Evolutionary conservation across 2,329 filamentous ascomycete species (phyloP).

Genomic region (Fusarium nygamai): DNA sequence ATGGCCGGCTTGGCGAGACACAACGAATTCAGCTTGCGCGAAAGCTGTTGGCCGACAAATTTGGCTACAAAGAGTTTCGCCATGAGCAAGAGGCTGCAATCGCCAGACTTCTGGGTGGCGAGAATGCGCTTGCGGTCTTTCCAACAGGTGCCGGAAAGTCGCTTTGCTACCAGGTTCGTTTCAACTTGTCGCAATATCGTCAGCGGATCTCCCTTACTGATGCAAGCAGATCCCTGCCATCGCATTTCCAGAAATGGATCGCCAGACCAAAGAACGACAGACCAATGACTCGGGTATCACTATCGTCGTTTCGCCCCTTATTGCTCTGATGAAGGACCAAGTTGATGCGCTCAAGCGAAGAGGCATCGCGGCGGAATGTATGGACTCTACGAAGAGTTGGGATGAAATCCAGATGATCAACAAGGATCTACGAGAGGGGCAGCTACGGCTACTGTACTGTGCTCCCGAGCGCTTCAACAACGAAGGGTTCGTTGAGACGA

Average conservation of each 20-base stretch:
- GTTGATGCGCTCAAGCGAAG: slow-evolving; percentile 62
- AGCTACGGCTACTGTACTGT: slow-evolving; percentile 65
- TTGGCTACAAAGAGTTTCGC: slow-evolving; percentile 53
- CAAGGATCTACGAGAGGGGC: slow-evolving; percentile 53
- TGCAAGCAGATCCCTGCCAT: slow-evolving; percentile 56
- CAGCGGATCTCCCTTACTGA: background rate
- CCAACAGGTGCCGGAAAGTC: slow-evolving; percentile 62
- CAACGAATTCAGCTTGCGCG: slow-evolving; percentile 30
- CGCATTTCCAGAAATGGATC: slow-evolving; percentile 57
- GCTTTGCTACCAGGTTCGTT: slow-evolving; percentile 57
- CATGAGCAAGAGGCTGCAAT: slow-evolving; percentile 58
- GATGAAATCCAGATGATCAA: slow-evolving; percentile 55
- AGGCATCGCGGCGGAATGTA: slow-evolving; percentile 61
- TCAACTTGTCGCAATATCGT: background rate
- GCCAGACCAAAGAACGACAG: slow-evolving; percentile 37
- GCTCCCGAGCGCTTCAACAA: slow-evolving; percentile 70
- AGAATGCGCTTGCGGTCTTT: slow-evolving; percentile 57
- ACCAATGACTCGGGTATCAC: slow-evolving; percentile 58
- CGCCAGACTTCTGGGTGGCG: slow-evolving; percentile 47
- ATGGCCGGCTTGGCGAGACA: background rate
- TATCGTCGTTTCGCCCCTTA: slow-evolving; percentile 65
- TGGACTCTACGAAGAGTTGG: slow-evolving; percentile 65
- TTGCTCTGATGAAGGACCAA: slow-evolving; percentile 70
- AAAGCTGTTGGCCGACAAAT: slow-evolving; percentile 50
- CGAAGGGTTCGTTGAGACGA: slow-evolving; percentile 66